A percentile compares a stretch with the other conserved stretches of the same genome.
Conservation (phyloP, 1,284 basidiomycete genomes). For the Ustilago nuda region DNA sequence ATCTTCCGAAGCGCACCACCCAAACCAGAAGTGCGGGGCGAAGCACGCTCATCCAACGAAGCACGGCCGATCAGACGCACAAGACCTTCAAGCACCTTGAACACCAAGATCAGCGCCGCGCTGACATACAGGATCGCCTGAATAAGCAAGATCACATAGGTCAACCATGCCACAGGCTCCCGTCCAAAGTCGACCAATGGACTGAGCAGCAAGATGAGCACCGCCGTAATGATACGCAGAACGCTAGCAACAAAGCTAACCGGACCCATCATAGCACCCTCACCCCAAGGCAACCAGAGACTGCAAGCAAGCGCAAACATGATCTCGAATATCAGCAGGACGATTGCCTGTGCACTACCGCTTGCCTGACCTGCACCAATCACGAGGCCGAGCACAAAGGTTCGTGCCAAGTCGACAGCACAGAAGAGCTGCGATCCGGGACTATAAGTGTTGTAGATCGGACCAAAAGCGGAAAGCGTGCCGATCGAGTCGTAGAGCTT, state of each 20-base stretch:
- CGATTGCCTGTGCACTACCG: slow-evolving; percentile 89
- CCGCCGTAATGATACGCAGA: slow-evolving; percentile 86
- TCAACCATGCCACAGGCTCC: slow-evolving; percentile 79
- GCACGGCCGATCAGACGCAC: slow-evolving; percentile 83
- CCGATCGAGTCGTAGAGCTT: slow-evolving; percentile 94
- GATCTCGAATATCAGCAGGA: slow-evolving; percentile 74
- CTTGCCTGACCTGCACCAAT: slow-evolving; percentile 89
- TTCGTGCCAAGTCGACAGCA: slow-evolving; percentile 81
- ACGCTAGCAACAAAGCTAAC: slow-evolving; percentile 92
- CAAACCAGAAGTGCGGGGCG: slow-evolving; percentile 49
- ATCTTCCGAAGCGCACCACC: slow-evolving; percentile 60
- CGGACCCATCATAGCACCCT: slow-evolving; percentile 93
- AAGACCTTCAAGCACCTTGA: slow-evolving; percentile 85
- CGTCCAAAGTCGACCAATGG: slow-evolving; percentile 76
- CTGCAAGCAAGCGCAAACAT: slow-evolving; percentile 55
- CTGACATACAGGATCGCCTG: slow-evolving; percentile 85
- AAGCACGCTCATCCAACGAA: slow-evolving; percentile 78
- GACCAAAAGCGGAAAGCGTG: slow-evolving; percentile 88
- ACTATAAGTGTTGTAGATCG: slow-evolving; percentile 94
- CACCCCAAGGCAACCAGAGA: slow-evolving; percentile 91
- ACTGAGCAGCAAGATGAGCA: slow-evolving; percentile 87
- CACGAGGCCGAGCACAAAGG: slow-evolving; percentile 81
- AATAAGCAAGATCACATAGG: slow-evolving; percentile 89
- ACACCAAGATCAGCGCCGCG: slow-evolving; percentile 81
- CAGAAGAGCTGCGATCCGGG: slow-evolving; percentile 91